Conservation (phyloP, 2,329 filamentous ascomycete species). For the Colletotrichum orbiculare region DNA sequence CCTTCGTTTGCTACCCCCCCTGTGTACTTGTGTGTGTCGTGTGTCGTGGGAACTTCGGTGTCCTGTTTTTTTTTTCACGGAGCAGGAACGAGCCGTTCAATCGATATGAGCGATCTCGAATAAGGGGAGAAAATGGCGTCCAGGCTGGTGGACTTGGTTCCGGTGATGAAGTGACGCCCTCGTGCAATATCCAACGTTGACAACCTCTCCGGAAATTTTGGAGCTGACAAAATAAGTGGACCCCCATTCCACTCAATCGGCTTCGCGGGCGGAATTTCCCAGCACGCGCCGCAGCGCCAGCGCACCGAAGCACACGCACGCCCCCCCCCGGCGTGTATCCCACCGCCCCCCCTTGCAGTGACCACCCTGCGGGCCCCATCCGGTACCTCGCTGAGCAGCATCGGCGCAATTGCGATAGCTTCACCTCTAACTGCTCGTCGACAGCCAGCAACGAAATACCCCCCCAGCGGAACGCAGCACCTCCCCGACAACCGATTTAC, state of each 20-base stretch:
- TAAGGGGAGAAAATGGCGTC: too few species aligned
- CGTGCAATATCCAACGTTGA: conserved; percentile 1
- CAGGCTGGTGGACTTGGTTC: not conserved
- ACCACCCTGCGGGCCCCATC: not conserved
- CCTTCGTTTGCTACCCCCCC: too few species aligned
- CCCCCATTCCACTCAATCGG: not conserved
- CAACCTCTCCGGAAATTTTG: conserved; percentile 29
- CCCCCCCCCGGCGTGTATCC: too few species aligned
- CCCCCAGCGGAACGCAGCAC: too few species aligned
- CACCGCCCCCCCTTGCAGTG: conserved; percentile 14
- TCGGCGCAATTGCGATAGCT: too few species aligned
- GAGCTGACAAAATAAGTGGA: conserved; percentile 21
- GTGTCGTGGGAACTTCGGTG: not conserved
- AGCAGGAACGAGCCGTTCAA: fast-evolving
- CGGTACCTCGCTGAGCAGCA: too few species aligned
- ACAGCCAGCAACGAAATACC: too few species aligned
- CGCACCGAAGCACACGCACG: not conserved
- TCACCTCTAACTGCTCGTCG: too few species aligned
- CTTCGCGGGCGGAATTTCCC: conserved; percentile 30
- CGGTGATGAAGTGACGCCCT: not conserved
- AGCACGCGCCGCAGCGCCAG: not conserved
- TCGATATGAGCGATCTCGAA: too few species aligned
- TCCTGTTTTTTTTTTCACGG: too few species aligned
- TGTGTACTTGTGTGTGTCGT: conserved; percentile 18
- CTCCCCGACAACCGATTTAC: too few species aligned